These are phyloP conservation scores for Hura crepitans DNA, from an alignment of 441 rosid genomes.

Conservation along the genomic window DNA sequence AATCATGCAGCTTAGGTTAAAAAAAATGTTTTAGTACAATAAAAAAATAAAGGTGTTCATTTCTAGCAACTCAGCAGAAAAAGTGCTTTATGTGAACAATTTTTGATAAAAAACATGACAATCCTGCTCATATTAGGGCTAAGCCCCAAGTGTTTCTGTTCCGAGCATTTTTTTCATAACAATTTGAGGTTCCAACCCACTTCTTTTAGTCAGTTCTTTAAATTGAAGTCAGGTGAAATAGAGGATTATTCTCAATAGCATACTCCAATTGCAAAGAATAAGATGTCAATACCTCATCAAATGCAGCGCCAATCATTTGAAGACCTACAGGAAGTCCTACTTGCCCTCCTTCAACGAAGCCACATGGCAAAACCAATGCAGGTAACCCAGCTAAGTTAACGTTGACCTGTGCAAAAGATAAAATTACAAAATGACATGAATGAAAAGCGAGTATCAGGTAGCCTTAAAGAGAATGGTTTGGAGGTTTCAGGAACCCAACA, in stretches of 20 bases:
- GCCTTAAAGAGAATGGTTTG: too few species aligned
- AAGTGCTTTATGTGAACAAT: not conserved
- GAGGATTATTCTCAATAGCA: not conserved
- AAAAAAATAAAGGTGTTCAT: not conserved
- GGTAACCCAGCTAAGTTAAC: conserved; percentile 89
- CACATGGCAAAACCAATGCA: conserved; percentile 86
- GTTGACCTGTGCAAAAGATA: conserved; percentile 56
- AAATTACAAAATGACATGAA: conserved; percentile 12
- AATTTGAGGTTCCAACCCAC: not conserved
- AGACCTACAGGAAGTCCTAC: conserved; percentile 81
- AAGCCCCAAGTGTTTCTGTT: not conserved
- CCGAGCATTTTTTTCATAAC: not conserved
- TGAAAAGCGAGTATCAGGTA: too few species aligned
- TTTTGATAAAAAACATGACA: not conserved
- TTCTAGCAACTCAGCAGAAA: not conserved
- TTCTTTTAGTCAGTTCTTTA: not conserved
- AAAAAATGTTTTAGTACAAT: too few species aligned
- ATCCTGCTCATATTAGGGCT: too few species aligned
- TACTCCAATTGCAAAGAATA: not conserved
- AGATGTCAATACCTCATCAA: conserved; percentile 59
- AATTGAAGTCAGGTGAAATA: not conserved
- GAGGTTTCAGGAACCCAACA: not conserved
- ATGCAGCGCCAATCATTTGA: conserved; percentile 84
- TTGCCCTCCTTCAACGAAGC: conserved; percentile 69
- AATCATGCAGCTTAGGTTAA: too few species aligned